These are phyloP conservation scores for Globisporangium radiosum DNA, from an alignment of 352 stramenopile genomes.

Conservation along the genomic window DNA sequence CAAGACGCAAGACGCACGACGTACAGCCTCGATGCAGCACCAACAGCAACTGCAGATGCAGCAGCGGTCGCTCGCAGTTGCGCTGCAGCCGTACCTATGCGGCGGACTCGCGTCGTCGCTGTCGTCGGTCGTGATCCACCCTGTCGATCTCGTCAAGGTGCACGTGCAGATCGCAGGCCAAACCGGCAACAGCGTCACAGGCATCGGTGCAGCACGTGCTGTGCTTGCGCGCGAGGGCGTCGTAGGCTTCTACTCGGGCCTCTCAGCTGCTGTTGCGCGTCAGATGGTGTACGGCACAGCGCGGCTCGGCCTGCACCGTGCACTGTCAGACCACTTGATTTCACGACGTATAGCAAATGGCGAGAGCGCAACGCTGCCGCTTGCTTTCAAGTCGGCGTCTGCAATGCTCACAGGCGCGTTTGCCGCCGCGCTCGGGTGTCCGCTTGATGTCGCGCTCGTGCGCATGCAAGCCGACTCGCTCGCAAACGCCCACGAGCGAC, in stretches of 20 bases:
- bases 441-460: conserved; percentile 97
- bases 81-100: conserved; percentile 74
- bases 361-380: conserved; percentile 57
- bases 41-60: background rate
- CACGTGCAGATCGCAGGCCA: conserved; percentile 84
- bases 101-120: conserved; percentile 67
- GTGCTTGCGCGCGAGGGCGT: conserved; percentile 79
- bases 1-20: no score
- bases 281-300: conserved; percentile 86
- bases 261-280: conserved; percentile 75
- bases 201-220: conserved; percentile 64
- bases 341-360: conserved; percentile 55
- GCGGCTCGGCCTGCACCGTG: conserved; percentile 80
- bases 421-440: conserved; percentile 95
- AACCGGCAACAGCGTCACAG: conserved; percentile 65
- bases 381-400: conserved; percentile 70
- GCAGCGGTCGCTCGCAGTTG: conserved; percentile 32
- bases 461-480: conserved; percentile 97
- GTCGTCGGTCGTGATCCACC: conserved; percentile 72
- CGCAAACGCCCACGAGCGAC: conserved; percentile 83
- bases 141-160: conserved; percentile 90
- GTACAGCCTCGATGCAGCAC: no score
- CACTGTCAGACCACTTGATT: conserved; percentile 76
- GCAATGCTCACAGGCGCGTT: conserved; percentile 78
- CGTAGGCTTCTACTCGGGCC: conserved; percentile 73